Evolutionary conservation across 1,284 basidiomycete species (phyloP).

Genomic region (Ustilago sp.): DNA sequence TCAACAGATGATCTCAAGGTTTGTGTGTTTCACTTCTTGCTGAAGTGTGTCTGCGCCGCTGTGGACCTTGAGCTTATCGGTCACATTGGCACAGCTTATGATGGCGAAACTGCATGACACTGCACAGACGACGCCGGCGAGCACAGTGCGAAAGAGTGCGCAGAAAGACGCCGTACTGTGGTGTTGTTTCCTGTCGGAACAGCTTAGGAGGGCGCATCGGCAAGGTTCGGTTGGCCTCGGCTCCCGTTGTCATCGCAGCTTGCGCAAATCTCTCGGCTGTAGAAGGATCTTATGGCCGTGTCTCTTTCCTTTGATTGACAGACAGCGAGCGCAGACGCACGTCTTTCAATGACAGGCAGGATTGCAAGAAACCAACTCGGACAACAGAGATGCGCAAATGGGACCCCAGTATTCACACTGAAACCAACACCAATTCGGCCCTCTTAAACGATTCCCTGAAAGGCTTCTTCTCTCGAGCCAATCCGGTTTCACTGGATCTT

Average conservation of each 20-base stretch:
- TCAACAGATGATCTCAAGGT: slow-evolving; percentile 9
- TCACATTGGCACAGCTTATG: neutral
- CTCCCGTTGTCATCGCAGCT: neutral
- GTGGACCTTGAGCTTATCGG: neutral
- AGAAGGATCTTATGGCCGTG: neutral
- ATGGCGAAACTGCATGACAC: neutral
- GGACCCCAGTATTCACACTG: slow-evolving; percentile 3
- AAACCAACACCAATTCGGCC: neutral
- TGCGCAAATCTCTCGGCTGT: neutral
- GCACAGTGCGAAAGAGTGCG: neutral
- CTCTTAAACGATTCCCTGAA: neutral
- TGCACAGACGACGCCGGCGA: slow-evolving; percentile 1
- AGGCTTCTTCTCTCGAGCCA: neutral
- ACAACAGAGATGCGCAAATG: neutral
- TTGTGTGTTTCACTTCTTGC: neutral
- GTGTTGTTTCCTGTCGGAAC: neutral
- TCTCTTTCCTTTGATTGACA: neutral
- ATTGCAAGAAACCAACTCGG: neutral
- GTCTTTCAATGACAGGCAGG: neutral
- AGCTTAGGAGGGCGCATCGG: neutral
- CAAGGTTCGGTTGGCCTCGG: neutral
- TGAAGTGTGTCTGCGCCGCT: neutral
- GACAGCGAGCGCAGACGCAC: neutral
- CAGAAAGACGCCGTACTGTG: neutral
- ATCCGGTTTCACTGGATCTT: no score